Evolutionary conservation across 345 rosid species (phyloP).

Genomic region (Salix arbutifolia): DNA sequence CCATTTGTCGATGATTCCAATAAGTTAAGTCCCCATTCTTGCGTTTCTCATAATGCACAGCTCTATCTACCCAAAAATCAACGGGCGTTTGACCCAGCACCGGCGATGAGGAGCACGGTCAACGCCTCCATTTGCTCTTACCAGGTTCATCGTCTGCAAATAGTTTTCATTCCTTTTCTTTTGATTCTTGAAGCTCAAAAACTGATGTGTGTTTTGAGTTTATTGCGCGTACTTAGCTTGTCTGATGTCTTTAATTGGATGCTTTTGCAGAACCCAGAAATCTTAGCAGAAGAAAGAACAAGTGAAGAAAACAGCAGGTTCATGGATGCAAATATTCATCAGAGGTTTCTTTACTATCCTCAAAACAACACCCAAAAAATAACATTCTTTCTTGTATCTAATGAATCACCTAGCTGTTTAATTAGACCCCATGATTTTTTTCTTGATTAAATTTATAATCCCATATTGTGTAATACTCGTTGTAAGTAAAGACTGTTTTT

Average conservation of each 20-base stretch:
- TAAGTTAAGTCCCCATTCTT: too few relatives aligned
- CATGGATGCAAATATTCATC: too few relatives aligned
- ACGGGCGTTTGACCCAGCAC: background rate
- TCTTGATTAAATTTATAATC: background rate
- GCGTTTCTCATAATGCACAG: too few relatives aligned
- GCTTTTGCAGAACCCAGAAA: background rate
- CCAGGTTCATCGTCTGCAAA: background rate
- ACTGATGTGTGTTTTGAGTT: too few relatives aligned
- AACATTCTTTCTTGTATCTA: too few relatives aligned
- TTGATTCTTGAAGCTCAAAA: background rate
- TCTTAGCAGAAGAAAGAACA: background rate
- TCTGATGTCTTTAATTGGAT: background rate
- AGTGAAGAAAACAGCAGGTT: background rate
- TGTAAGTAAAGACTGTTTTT: background rate
- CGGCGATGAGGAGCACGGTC: background rate
- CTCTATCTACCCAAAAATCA: too few relatives aligned
- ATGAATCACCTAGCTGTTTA: too few relatives aligned
- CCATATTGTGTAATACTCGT: background rate
- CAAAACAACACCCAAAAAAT: too few relatives aligned
- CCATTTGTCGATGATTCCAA: too few relatives aligned
- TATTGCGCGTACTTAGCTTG: too few relatives aligned
- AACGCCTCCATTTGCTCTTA: slow-evolving; percentile 6
- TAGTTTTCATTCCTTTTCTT: background rate
- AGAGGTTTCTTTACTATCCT: background rate
- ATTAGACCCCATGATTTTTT: background rate